Percentiles rank a stretch among this genome's conserved stretches.
Evolutionary conservation across 345 rosid genomes (phyloP).

Genomic region (Erucastrum elatum): DNA sequence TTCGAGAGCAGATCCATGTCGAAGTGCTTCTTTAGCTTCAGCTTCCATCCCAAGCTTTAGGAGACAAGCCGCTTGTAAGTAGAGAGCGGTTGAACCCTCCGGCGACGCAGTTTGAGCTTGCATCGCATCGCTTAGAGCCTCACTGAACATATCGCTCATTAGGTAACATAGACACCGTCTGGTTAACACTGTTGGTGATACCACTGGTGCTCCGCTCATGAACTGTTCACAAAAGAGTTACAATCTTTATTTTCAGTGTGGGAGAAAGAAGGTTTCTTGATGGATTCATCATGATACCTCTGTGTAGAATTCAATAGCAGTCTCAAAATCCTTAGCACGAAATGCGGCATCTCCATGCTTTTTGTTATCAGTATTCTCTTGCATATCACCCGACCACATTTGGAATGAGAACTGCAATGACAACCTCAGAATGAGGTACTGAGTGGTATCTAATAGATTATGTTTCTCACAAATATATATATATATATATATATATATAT

Average conservation of each 20-base stretch:
- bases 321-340: conserved; percentile 76
- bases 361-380: conserved; percentile 85
- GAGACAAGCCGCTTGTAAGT: conserved; percentile 85
- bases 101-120: conserved; percentile 85
- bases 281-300: conserved; percentile 46
- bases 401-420: conserved; percentile 82
- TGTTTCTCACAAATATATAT: background rate
- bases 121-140: conserved; percentile 90
- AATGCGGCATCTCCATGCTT: conserved; percentile 91
- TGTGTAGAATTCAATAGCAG: conserved; percentile 76
- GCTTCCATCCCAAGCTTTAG: conserved; percentile 83
- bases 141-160: conserved; percentile 67
- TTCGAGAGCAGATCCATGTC: conserved; percentile 72
- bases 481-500: conserved; percentile 19
- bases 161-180: conserved; percentile 87
- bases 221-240: conserved; percentile 45
- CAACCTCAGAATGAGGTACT: background rate
- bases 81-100: conserved; percentile 76
- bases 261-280: background rate
- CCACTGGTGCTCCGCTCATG: conserved; percentile 83
- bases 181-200: conserved; percentile 82
- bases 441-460: background rate
- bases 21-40: conserved; percentile 85
- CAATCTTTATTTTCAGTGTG: background rate
- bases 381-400: conserved; percentile 97